Evolutionary conservation across 139 green algal species (phyloP), one percentile per base, ranked within the genome.

Genomic region (Picocystis salinarum): DNA sequence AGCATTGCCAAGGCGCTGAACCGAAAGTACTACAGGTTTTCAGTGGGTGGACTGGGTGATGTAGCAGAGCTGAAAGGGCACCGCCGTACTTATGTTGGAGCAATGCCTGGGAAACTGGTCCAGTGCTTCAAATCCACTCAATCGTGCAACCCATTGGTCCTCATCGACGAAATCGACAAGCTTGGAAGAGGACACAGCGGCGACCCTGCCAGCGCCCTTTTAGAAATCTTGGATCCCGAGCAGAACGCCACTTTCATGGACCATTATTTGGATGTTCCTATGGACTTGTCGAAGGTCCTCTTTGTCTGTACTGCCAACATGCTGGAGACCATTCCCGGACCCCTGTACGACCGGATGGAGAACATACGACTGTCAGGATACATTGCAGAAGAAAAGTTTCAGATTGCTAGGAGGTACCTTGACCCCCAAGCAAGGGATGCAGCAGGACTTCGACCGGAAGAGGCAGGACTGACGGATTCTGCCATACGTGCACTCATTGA

Each of bases 161-260:
- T 95, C 1, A 95, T 96, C 37, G 86, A 96, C 52, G 86, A 96
- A 58, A 89, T 96, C 12, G 85, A 96, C 69, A 96, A 96, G 70
- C 55, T 91, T 17, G 70, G 73, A 1, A 44, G 65, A 2, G 61
- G 69, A 6, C 55, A 63, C 28, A 51, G 52, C 40, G 85, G 87
- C 10, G 87, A 98, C 56, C 85, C 87, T 6, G 81, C 87, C 19
- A 82, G 62, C 23, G 87, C 87, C 6, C 66, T 98, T 40, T 70
- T 96, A 20, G 87, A 98, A 70, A 62, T 98, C 53, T 64, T 98
- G 19, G 87, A 98, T 67, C 86, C 87, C 5, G 87, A 96, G 65
- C 87, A 96, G 64, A 98, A 98, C 54, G 33, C 39, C 6, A 55
- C 50, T 25, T 96, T 98, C 58, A 25, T 85, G 34, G 87, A 98